Base-by-base conservation (phyloP, 1,284 basidiomycete genomes). In the Ceratobasidium sp. region DNA sequence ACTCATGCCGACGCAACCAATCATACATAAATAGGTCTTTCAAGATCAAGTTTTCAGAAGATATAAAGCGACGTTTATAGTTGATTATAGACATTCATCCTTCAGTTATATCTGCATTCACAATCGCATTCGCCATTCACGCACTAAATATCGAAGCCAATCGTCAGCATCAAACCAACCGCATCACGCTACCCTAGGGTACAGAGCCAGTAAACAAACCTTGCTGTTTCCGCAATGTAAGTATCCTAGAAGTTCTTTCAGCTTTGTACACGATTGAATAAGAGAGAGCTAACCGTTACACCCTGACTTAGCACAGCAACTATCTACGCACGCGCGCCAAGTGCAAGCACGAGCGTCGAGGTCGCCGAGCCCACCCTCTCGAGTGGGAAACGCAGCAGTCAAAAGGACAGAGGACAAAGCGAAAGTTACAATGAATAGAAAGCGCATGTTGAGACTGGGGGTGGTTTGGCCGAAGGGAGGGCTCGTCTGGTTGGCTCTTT, bases 211-310 rank as follows among this genome's bases (percentile, higher is more conserved):
- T 7, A 7, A 8, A 40, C 54, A 35, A 15, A 58, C 56, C 13
- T 58, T 25, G 56, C 56, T 58, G 22, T 29, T 22, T 45, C 13
- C 56, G 27, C 56, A 60, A 49, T 60, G 43, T 4, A 60, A 47
- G 22, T 31, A 47, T n/a, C 29, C 57, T 49, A 29, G 4, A 5
- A 29, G 20, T 10, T 13, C 1, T 17, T 8, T 58, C 17, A 29
- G 56, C 10, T 15, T 17, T 15, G 6, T 22, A n/a, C n/a, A n/a
- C n/a, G n/a, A n/a, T n/a, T n/a, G n/a, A n/a, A n/a, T n/a, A n/a
- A n/a, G n/a, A n/a, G n/a, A n/a, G n/a, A n/a, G n/a, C 42, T 45
- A 27, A 62, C 58, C 58, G 25, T 62, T 65, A 31, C 62, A 65
- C 25, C n/a, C 47, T 38, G 62, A 15, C 10, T 31, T 49, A 2